Percentiles rank a stretch among this genome's conserved stretches.
phyloP scores from a whole-genome alignment of 176 grass and related monocot genomes.

The Triticum dicoccoides region DNA sequence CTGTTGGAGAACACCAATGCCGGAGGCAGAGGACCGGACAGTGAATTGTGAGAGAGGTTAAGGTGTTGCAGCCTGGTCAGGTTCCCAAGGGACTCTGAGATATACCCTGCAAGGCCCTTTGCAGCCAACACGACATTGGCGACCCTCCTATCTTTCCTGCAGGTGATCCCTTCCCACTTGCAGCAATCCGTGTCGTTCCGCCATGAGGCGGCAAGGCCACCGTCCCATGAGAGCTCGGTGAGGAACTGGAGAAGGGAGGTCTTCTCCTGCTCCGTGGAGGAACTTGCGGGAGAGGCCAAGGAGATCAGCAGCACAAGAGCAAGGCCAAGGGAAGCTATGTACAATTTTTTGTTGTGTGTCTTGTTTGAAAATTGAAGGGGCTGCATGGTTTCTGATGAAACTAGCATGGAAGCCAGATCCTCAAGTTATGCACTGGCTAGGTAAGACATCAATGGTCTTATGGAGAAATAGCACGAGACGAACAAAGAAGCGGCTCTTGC shows the following conservation, averaged over 20 bases:
- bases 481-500: not conserved
- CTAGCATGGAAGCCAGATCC: not conserved
- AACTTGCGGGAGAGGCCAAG: not conserved
- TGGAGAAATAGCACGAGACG: not conserved
- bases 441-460: not conserved
- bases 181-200: not conserved
- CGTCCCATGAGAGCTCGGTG: not conserved
- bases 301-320: not conserved
- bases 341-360: not conserved
- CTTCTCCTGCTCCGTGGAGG: not conserved
- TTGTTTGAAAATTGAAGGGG: not conserved
- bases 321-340: not conserved
- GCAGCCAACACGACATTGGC: not conserved
- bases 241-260: conserved; percentile 19
- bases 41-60: conserved; percentile 13
- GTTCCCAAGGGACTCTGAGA: not conserved
- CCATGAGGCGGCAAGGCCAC: not conserved
- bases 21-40: not conserved
- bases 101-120: not conserved
- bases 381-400: not conserved
- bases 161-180: conserved; percentile 10
- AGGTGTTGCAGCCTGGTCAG: not conserved
- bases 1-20: not conserved
- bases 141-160: not conserved
- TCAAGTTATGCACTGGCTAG: not conserved